These are phyloP conservation scores for Teratosphaeria epicoccoides DNA, from an alignment of 2,329 filamentous ascomycete genomes.

Conservation along the genomic window DNA sequence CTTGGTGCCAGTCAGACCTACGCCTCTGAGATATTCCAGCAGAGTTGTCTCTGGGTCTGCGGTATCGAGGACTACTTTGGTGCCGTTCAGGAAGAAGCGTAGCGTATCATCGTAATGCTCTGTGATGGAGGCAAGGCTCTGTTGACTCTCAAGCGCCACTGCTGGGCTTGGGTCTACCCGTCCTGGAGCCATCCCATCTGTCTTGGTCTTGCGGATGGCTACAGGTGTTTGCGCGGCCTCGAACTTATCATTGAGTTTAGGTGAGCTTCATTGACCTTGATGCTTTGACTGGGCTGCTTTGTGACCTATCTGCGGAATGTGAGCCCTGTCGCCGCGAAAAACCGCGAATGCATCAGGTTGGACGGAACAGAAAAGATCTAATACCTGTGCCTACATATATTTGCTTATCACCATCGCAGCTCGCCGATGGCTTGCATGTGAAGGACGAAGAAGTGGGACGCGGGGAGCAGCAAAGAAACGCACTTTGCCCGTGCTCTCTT, in stretches of 20 bases:
- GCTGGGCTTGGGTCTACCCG: constrained; percentile 38
- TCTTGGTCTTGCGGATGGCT: not conserved
- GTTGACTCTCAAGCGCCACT: constrained; percentile 34
- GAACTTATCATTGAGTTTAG: not conserved
- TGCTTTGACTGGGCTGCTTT: not conserved
- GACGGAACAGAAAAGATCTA: not conserved
- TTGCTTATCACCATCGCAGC: not conserved
- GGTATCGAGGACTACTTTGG: constrained; percentile 72
- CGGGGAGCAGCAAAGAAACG: not conserved
- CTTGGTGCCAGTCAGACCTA: constrained; percentile 91
- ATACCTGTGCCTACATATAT: not conserved
- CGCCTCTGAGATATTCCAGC: constrained; percentile 82
- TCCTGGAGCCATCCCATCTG: constrained; percentile 46
- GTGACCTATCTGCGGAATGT: not conserved
- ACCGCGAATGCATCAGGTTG: too few species aligned
- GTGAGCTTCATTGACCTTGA: not conserved
- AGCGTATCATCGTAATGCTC: constrained; percentile 76
- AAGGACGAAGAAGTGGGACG: not conserved
- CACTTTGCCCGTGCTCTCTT: not conserved
- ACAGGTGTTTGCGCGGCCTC: not conserved
- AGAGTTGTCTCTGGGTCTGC: constrained; percentile 87
- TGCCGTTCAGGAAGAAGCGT: constrained; percentile 90
- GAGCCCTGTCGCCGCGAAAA: not conserved
- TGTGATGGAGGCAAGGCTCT: constrained; percentile 52
- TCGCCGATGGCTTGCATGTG: not conserved